These are phyloP conservation scores for Aspergillus awamori DNA, from an alignment of 2,329 filamentous ascomycete genomes.

Conservation along the genomic window DNA sequence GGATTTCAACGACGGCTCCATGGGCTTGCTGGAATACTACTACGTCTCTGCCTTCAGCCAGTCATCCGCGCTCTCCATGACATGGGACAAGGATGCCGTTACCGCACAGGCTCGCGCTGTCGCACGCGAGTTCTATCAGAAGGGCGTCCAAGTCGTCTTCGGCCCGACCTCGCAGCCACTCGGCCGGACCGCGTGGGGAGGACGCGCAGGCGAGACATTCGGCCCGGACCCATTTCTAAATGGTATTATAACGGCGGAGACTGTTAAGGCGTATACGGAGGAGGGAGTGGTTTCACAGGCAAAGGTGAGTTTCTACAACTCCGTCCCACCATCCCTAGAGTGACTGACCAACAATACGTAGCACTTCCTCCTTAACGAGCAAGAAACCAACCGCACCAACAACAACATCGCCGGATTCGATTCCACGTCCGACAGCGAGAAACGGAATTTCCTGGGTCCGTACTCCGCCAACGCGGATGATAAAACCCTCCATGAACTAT, in stretches of 20 bases:
- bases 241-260: neutral
- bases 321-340: neutral
- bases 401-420: constrained; percentile 1
- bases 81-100: neutral
- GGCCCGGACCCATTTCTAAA: neutral
- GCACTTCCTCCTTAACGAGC: constrained; percentile 65
- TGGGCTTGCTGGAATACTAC: neutral
- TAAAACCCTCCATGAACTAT: constrained; percentile 73
- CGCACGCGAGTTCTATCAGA: neutral
- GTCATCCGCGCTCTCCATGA: neutral
- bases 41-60: neutral
- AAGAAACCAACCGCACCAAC: constrained; percentile 55
- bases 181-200: neutral
- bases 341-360: constrained; percentile 26
- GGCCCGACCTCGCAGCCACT: neutral
- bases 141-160: neutral
- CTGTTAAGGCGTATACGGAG: neutral
- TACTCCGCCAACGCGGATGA: constrained; percentile 64
- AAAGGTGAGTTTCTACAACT: neutral
- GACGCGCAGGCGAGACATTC: neutral
- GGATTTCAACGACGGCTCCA: neutral
- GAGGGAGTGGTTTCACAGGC: constrained; percentile 35
- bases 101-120: neutral
- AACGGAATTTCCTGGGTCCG: neutral
- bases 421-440: neutral